A percentile compares a stretch with the other conserved stretches of the same genome.
phyloP scores from a whole-genome alignment of 2,329 filamentous ascomycete species.

The Coniochaeta pulveracea region DNA sequence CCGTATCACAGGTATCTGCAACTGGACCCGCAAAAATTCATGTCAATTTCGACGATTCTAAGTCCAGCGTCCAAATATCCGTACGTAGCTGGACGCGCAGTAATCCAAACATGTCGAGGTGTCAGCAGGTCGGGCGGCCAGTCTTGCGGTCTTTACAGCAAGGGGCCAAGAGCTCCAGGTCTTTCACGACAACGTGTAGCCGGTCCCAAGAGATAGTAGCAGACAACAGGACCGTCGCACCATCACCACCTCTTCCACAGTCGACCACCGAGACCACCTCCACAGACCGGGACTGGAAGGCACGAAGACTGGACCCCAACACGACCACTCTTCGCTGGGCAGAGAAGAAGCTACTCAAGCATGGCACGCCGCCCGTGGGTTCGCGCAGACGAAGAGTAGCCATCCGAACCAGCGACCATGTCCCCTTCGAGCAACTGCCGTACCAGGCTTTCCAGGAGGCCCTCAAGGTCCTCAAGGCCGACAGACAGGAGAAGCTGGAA shows the following conservation, averaged over 20 bases:
- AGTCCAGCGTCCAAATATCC: constrained; percentile 2
- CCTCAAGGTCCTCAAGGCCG: constrained; percentile 66
- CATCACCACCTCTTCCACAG: constrained; percentile 1
- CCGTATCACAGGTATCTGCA: too few species aligned
- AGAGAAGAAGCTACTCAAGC: constrained; percentile 57
- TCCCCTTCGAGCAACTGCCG: constrained; percentile 87
- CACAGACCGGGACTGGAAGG: constrained; percentile 17
- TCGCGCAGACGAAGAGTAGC: constrained; percentile 75
- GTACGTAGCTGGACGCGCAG: constrained; percentile 6
- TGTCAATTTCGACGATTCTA: constrained; percentile 3
- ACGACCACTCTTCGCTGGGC: constrained; percentile 53
- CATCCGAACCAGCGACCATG: constrained; percentile 48
- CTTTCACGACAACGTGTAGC: constrained; percentile 22
- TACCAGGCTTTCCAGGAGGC: constrained; percentile 99
- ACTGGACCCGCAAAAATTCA: constrained; percentile 4
- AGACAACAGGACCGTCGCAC: constrained; percentile 11
- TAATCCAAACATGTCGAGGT: constrained; percentile 40
- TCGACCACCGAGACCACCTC: constrained; percentile 11
- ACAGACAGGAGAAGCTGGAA: constrained; percentile 70
- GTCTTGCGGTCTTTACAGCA: constrained; percentile 41
- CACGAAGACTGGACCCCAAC: constrained; percentile 48
- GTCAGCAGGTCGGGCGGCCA: constrained; percentile 46
- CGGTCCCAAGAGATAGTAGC: constrained; percentile 22
- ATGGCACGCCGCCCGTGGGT: constrained; percentile 63
- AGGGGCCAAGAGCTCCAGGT: constrained; percentile 14